Evolutionary conservation across 2,329 filamentous ascomycete species (phyloP).

Genomic region (Raffaelea albimanens): DNA sequence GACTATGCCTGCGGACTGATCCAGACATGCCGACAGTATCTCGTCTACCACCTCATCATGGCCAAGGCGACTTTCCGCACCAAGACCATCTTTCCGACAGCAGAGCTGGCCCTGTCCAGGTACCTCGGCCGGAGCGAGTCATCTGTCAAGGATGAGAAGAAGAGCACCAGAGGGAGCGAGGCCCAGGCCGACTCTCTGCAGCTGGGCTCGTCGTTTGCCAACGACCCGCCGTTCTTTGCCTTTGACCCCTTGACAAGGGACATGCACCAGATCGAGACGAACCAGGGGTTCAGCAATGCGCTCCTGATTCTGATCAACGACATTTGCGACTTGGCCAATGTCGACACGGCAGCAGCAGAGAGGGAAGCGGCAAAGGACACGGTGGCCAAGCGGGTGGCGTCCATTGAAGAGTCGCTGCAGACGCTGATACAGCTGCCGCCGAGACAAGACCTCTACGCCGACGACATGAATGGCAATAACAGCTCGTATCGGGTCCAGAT

Average conservation of each 20-base stretch:
- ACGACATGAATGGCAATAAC: too few relatives aligned
- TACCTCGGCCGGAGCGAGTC: too few relatives aligned
- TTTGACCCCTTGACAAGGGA: too few relatives aligned
- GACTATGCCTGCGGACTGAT: slow-evolving; percentile 1
- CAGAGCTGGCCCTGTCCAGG: too few relatives aligned
- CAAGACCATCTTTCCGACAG: not conserved
- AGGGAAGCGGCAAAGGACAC: not conserved
- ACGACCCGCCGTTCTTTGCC: too few relatives aligned
- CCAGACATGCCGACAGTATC: slow-evolving; percentile 2
- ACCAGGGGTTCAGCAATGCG: slow-evolving; percentile 4
- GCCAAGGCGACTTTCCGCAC: slow-evolving; percentile 4
- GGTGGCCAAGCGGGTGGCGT: not conserved
- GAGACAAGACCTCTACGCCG: too few relatives aligned
- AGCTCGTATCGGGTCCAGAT: not conserved
- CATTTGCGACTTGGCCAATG: slow-evolving; percentile 2
- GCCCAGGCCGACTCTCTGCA: too few relatives aligned
- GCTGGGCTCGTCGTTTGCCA: too few relatives aligned
- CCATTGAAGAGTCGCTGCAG: not conserved
- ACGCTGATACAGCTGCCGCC: slow-evolving; percentile 2
- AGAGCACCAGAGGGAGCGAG: too few relatives aligned
- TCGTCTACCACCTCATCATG: slow-evolving; percentile 5
- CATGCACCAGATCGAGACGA: not conserved
- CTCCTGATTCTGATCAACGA: slow-evolving; percentile 4
- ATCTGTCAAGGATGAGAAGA: too few relatives aligned
- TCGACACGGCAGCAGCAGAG: not conserved